Base-by-base conservation (phyloP, 1,284 basidiomycete genomes). In the Sanghuangporus sanghuang region DNA sequence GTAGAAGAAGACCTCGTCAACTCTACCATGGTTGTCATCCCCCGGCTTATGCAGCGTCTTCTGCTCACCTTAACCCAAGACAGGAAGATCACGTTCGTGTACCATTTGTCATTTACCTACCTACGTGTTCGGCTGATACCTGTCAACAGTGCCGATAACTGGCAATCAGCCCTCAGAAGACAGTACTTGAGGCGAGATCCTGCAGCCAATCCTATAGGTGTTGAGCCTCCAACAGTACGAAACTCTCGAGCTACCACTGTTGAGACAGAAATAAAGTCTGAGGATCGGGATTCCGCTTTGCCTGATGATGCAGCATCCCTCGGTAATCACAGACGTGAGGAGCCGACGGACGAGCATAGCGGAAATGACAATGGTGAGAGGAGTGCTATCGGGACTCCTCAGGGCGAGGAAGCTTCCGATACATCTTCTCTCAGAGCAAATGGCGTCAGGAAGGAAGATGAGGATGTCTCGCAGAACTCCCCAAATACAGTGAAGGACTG, bases 61-160 rank as follows among this genome's bases (percentile, higher is more conserved):
- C 79, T 93, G 65, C 82, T 84, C 71, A 83, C 84, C 35, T 79
- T 92, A 66, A 86, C 89, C n/a, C 87, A 89, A 69, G 90, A 93
- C 76, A 80, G 89, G 66, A 91, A 90, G 77, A 82, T 90, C 68
- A 81, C 82, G 90, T 93, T 74, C 71, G 88, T 55, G 58, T 14
- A 57, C 62, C 54, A 58, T 57, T 46, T 60, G 49, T 42, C 49
- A 59, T 59, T 56, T 64, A 64, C 58, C 55, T 64, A 64, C 65
- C 67, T 66, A 63, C 18, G 44, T 57, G 60, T 50, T 65, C 46
- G 64, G 18, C 49, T 64, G 52, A 57, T 18, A n/a, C 14, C 65
- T 57, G 67, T 68, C 69, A 60, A 63, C 71, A 93, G 90, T 40
- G 68, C 82, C 58, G 84, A 89, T 69, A 90, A 84, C 72, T 93